Percentiles rank a stretch among this genome's conserved stretches.
Evolutionary conservation across 768 basidiomycete genomes (phyloP).

Genomic region (Podaxis mareebaensis): DNA sequence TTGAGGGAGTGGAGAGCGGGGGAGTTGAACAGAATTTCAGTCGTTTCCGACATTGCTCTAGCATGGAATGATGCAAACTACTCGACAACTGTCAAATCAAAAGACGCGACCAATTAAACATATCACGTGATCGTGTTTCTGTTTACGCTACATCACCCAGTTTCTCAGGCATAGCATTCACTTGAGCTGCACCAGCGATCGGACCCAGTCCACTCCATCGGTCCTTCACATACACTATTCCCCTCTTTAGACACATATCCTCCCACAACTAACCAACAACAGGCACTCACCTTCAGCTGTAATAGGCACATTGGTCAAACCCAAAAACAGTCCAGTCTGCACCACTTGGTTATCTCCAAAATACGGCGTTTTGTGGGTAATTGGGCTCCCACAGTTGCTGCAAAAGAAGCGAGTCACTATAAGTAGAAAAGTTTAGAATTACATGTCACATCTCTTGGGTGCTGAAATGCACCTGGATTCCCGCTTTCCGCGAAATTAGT

Average conservation of each 20-base stretch:
- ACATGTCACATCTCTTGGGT: not conserved
- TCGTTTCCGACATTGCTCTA: constrained; percentile 61
- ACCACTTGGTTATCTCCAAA: constrained; percentile 37
- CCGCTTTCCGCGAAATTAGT: constrained; percentile 29
- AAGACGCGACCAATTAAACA: not conserved
- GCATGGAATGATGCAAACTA: not conserved
- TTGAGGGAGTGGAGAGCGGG: constrained; percentile 82
- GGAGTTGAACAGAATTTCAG: constrained; percentile 81
- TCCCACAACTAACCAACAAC: not conserved
- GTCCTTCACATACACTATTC: constrained; percentile 35
- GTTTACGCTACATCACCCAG: not conserved
- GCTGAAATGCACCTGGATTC: constrained; percentile 29
- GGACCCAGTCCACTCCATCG: constrained; percentile 28
- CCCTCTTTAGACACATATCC: not conserved
- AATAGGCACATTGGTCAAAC: constrained; percentile 30
- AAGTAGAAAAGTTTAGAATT: too few relatives aligned
- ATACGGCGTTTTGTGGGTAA: constrained; percentile 30
- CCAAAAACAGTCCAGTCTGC: constrained; percentile 37
- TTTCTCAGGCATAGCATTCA: constrained; percentile 15
- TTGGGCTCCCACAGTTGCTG: constrained; percentile 35
- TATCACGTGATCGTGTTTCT: constrained; percentile 7
- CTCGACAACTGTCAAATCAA: not conserved
- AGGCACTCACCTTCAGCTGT: constrained; percentile 28
- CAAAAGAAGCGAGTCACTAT: constrained; percentile 39
- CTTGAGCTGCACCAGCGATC: constrained; percentile 26